Conservation (phyloP, 2,329 filamentous ascomycete species). For the Colletotrichum graminicola region DNA sequence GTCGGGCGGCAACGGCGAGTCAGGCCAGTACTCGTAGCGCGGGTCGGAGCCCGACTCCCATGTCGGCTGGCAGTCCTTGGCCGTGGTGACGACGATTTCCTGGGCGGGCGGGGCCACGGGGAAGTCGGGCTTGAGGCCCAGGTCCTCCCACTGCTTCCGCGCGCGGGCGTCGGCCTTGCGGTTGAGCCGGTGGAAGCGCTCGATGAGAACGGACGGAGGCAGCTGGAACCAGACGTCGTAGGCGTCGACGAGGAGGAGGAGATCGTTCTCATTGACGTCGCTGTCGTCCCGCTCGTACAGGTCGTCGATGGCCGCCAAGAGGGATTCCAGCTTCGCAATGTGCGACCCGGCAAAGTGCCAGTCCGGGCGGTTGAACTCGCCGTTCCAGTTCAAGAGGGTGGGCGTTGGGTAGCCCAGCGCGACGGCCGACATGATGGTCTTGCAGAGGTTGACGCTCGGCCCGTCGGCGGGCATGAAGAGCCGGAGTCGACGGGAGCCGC, state of each 20-base stretch:
- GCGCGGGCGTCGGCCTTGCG: conserved; percentile 50
- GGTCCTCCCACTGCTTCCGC: conserved; percentile 45
- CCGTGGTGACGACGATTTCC: conserved; percentile 50
- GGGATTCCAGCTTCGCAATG: conserved; percentile 54
- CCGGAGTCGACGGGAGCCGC: conserved; percentile 47
- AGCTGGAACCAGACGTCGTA: conserved; percentile 57
- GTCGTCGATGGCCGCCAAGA: conserved; percentile 49
- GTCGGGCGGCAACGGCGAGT: conserved; percentile 51
- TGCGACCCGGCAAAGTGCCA: conserved; percentile 56
- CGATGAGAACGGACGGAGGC: conserved; percentile 52
- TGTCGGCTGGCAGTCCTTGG: conserved; percentile 53
- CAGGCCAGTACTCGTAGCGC: conserved; percentile 53
- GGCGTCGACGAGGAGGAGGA: conserved; percentile 54
- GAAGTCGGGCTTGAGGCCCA: conserved; percentile 42
- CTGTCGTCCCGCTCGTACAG: conserved; percentile 45
- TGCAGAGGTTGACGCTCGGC: conserved; percentile 54
- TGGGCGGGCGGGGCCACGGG: conserved; percentile 50
- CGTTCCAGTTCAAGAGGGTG: conserved; percentile 53
- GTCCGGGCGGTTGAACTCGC: conserved; percentile 53
- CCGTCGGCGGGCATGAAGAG: conserved; percentile 55
- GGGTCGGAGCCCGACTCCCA: conserved; percentile 52
- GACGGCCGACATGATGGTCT: conserved; percentile 54
- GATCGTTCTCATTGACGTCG: conserved; percentile 48
- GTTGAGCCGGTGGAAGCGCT: conserved; percentile 53
- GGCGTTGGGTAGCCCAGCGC: conserved; percentile 55